Base-by-base conservation (phyloP, 768 basidiomycete species). In the Inosperma sp. region DNA sequence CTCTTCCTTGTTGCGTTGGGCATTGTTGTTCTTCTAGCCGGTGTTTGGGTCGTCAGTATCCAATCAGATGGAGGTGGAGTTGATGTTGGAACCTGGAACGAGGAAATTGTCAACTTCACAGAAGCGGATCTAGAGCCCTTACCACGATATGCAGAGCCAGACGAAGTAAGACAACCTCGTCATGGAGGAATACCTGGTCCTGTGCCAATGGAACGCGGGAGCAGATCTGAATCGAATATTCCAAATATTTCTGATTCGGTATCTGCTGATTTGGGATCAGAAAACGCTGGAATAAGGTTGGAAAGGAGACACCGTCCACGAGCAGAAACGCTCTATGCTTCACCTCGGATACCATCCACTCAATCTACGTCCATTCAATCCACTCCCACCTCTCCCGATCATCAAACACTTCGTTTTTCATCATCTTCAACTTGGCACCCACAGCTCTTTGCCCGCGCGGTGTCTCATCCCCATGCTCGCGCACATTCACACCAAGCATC, bases 11-110 rank as follows among this genome's bases (percentile, higher is more conserved):
- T 97, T 50, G 70, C 76, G 5, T 56, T 90, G 7, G 93, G 93
- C 1, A 91, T 92, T 48, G 65, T 78, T 12, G 66, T 92, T 7
- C 78, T 97, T 1, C 79, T 97, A 13, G 77, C 81, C 3, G 93
- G 93, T 7, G 93, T 97, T 2, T 94, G 91, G 87, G 79, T 91
- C 16, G 88, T 95, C 42, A 89, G 86, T 56, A 80, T 89, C 44
- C 83, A 85, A 43, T 79, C 85, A 2, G 80, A 78, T 2, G 73
- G 75, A 27, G 79, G 75, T 16, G 73, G 71, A 26, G 72, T 70
- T 9, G 76, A 81, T 51, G 66, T 77, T 25, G 78, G 78, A 34
- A 56, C 66, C 33, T 74, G 76, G 71, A 69, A 63, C 33, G 76
- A 80, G 44, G 78, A 75, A 29, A 74, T 73, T 21, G 53, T 62